These are phyloP conservation scores for Solanum pinnatisectum DNA, from an alignment of 257 asterid species.

Conservation along the genomic window DNA sequence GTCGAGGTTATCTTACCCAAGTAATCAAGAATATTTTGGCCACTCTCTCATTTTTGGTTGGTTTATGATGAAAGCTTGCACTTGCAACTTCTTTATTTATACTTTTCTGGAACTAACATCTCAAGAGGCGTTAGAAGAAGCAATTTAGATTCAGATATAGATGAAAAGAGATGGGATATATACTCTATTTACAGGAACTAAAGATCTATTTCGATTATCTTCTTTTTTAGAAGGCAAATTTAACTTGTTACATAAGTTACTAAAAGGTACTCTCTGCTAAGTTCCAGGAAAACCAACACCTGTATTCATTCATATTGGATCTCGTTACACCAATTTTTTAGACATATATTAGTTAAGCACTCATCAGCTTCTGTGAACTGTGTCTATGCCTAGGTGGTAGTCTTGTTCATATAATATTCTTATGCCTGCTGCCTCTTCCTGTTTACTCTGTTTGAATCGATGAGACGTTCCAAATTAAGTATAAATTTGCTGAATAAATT, in stretches of 20 bases:
- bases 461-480: neutral
- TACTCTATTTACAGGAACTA: neutral
- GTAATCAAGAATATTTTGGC: slow-evolving; percentile 35
- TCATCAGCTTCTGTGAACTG: neutral
- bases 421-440: neutral
- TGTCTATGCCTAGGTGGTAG: neutral
- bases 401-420: neutral
- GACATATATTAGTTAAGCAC: neutral
- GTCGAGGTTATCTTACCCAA: slow-evolving; percentile 90
- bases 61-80: neutral
- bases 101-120: neutral
- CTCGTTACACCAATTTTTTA: neutral
- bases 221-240: neutral
- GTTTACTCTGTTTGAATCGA: neutral
- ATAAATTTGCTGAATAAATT: slow-evolving; percentile 5
- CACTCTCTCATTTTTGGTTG: neutral
- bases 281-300: neutral
- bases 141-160: neutral
- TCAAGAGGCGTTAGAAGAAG: neutral
- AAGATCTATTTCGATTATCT: neutral
- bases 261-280: neutral
- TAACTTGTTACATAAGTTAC: neutral
- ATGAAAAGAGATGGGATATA: neutral
- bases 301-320: neutral
- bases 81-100: neutral